Percentiles rank a stretch among this genome's conserved stretches.
phyloP scores from a whole-genome alignment of 2,329 filamentous ascomycete genomes.

The Fusarium sp. region DNA sequence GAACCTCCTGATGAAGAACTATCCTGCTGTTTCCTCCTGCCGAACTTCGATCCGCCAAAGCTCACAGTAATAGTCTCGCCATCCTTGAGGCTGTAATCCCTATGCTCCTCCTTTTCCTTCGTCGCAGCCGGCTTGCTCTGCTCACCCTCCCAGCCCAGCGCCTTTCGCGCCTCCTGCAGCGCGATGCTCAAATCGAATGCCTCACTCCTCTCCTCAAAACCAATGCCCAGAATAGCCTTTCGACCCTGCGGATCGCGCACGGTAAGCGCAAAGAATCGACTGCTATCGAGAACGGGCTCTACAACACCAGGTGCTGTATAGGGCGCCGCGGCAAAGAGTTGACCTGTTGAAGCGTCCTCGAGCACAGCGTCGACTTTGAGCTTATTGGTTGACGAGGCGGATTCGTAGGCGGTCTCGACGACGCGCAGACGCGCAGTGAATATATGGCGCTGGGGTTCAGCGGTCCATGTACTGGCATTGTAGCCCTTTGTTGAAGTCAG shows the following conservation, averaged over 20 bases:
- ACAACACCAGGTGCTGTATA: conserved; percentile 77
- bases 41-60: conserved; percentile 69
- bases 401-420: conserved; percentile 76
- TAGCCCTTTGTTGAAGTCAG: conserved; percentile 83
- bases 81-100: conserved; percentile 86
- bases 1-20: conserved; percentile 27
- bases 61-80: conserved; percentile 90
- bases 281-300: conserved; percentile 83
- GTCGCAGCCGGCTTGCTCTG: conserved; percentile 54
- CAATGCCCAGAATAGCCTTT: conserved; percentile 85
- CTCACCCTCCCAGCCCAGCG: conserved; percentile 69
- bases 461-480: conserved; percentile 82
- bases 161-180: conserved; percentile 81
- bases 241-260: conserved; percentile 81
- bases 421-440: conserved; percentile 87
- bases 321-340: conserved; percentile 86
- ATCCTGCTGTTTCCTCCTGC: conserved; percentile 60
- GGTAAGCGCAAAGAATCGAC: conserved; percentile 85
- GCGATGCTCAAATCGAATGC: conserved; percentile 89
- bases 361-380: conserved; percentile 82
- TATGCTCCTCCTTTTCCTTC: conserved; percentile 56
- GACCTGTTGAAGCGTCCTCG: conserved; percentile 78
- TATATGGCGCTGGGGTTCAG: conserved; percentile 78
- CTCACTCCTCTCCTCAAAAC: conserved; percentile 87
- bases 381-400: conserved; percentile 58